Base-by-base conservation (phyloP, 306 rosid genomes). In the Echinosophora koreensis region DNA sequence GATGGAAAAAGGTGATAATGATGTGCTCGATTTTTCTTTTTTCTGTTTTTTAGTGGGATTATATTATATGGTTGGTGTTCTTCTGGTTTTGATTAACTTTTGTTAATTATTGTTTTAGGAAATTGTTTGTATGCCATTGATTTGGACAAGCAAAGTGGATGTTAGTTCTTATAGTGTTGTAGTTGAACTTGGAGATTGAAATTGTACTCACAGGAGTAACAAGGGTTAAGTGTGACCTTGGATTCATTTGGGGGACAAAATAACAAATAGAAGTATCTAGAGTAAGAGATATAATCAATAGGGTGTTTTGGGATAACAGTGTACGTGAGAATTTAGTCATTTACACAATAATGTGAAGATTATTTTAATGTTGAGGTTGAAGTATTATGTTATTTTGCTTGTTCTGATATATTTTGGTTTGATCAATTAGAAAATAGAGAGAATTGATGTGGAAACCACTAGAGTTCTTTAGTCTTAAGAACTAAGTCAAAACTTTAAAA, bases 401-500 rank as follows among this genome's bases (percentile, higher is more conserved):
- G 54, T 79, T 64, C 35, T 59, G 18, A 18, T 77, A n/a, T n/a
- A n/a, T n/a, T n/a, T n/a, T n/a, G n/a, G n/a, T n/a, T n/a, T n/a
- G n/a, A n/a, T n/a, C n/a, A n/a, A n/a, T n/a, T n/a, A 54, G 49
- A 39, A 61, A 69, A 50, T 59, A 50, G 12, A 28, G 46, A 22
- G 58, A 37, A 54, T 52, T 62, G 9, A 62, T 42, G 50, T 70
- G 52, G 32, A 51, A 56, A 28, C 63, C 39, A 30, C 73, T 30
- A 30, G 32, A 52, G 47, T 77, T 72, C 86, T 81, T 56, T 67
- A 68, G 76, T 30, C 58, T 11, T 73, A 85, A 81, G 79, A 69
- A 77, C 32, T 5, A 3, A 3, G 55, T 30, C 10, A 13, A 56
- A 69, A 73, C 68, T 80, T 78, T 13, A 38, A 41, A 30, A 63